These are phyloP conservation scores for Discostella stelligeroides DNA, from an alignment of 108 stramenopile genomes.

Conservation along the genomic window DNA sequence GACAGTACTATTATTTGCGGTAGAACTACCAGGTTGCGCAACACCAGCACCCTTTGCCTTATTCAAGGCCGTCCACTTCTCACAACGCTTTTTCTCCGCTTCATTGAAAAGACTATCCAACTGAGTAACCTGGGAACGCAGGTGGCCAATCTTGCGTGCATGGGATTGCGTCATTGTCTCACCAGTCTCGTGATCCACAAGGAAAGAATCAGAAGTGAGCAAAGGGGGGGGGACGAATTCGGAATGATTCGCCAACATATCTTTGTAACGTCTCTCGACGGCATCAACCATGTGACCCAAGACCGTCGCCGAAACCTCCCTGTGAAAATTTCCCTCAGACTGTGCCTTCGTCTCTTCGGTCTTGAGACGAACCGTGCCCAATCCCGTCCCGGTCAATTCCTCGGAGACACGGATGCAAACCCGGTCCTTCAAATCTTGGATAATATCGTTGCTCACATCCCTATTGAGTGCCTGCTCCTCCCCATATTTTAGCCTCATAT, in stretches of 20 bases:
- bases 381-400: background rate
- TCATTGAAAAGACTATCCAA: slow-evolving; percentile 39
- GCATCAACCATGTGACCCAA: slow-evolving; percentile 28
- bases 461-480: slow-evolving; percentile 16
- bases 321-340: slow-evolving; percentile 2
- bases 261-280: slow-evolving; percentile 30
- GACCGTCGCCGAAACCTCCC: slow-evolving; percentile 20
- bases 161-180: slow-evolving; percentile 58
- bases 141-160: slow-evolving; percentile 36
- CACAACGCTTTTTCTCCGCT: slow-evolving; percentile 60
- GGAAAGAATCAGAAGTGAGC: slow-evolving; percentile 20
- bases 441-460: slow-evolving; percentile 8
- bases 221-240: slow-evolving; percentile 61
- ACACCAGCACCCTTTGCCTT: slow-evolving; percentile 48
- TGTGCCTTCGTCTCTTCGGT: background rate
- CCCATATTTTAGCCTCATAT: slow-evolving; percentile 10
- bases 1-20: background rate
- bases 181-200: slow-evolving; percentile 44
- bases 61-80: slow-evolving; percentile 58
- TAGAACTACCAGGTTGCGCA: slow-evolving; percentile 9
- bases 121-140: slow-evolving; percentile 29
- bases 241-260: slow-evolving; percentile 14
- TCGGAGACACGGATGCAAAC: slow-evolving; percentile 12
- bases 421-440: slow-evolving; percentile 23
- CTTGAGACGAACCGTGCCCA: slow-evolving; percentile 6